Percentiles rank a stretch among this genome's conserved stretches.
phyloP scores from a whole-genome alignment of 257 asterid species.

The Orobanche coerulescens region DNA sequence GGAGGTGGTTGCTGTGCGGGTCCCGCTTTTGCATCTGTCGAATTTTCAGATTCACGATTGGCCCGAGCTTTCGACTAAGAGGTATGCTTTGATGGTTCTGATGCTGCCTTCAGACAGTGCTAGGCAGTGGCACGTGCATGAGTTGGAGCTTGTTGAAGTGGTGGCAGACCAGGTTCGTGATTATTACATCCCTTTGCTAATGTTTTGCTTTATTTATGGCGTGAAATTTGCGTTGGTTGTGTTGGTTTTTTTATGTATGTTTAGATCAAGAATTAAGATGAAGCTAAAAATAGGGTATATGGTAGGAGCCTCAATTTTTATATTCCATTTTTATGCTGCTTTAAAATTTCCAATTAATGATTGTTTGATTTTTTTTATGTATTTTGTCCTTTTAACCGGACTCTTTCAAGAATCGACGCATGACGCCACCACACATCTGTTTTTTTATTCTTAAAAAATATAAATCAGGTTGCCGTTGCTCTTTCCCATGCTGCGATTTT shows the following conservation, averaged over 20 bases:
- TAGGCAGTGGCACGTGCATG: conserved; percentile 93
- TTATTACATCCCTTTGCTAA: not conserved
- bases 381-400: not conserved
- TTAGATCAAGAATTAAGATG: not conserved
- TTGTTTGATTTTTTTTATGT: not conserved
- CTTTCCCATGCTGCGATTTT: conserved; percentile 97
- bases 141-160: conserved; percentile 96
- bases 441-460: no score
- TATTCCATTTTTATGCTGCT: not conserved
- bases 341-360: not conserved
- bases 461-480: conserved; percentile 93
- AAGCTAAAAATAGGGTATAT: conserved; percentile 6
- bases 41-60: conserved; percentile 94
- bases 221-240: not conserved
- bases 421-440: conserved; percentile 9
- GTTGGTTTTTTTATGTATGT: not conserved
- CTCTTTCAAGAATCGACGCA: not conserved
- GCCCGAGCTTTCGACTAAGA: conserved; percentile 89
- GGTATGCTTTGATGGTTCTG: conserved; percentile 93
- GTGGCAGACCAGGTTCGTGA: conserved; percentile 91
- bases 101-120: conserved; percentile 97
- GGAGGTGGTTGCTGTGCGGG: conserved; percentile 95
- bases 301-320: not conserved
- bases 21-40: conserved; percentile 76
- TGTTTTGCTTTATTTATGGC: not conserved